Conservation (phyloP, 1,284 basidiomycete species). For the Trichosporon coremiiforme region DNA sequence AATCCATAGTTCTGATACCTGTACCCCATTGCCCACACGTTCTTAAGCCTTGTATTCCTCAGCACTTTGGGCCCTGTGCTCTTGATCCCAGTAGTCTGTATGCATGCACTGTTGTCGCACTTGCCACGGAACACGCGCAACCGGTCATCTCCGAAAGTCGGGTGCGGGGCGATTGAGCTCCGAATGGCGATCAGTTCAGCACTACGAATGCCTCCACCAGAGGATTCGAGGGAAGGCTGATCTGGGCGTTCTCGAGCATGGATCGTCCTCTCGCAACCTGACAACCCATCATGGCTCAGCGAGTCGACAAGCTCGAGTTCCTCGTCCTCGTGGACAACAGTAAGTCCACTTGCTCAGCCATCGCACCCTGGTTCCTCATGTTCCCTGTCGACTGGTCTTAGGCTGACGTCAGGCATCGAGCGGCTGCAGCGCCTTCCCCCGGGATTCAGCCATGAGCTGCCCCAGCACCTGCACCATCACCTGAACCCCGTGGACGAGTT, state of each 20-base stretch:
- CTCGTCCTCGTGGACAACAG: constrained; percentile 49
- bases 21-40: no score
- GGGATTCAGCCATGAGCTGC: constrained; percentile 72
- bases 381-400: no score
- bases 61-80: no score
- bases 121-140: background rate
- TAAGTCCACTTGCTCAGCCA: constrained; percentile 22
- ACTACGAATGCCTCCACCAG: background rate
- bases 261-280: background rate
- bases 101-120: background rate
- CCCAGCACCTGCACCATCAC: constrained; percentile 61
- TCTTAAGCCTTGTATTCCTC: no score
- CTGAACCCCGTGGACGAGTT: constrained; percentile 58
- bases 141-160: constrained; percentile 14
- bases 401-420: constrained; percentile 29
- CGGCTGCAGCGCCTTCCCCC: constrained; percentile 77
- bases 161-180: background rate
- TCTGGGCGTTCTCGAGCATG: background rate
- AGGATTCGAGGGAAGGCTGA: background rate
- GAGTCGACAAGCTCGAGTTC: constrained; percentile 49
- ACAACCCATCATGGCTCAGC: constrained; percentile 21
- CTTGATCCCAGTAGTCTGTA: background rate
- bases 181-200: constrained; percentile 12
- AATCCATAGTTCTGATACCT: no score
- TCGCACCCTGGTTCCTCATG: background rate